A percentile compares a stretch with the other conserved stretches of the same genome.
These are phyloP conservation scores for Chaetothyriales sp. DNA, from an alignment of 2,329 filamentous ascomycete species.

Conservation along the genomic window DNA sequence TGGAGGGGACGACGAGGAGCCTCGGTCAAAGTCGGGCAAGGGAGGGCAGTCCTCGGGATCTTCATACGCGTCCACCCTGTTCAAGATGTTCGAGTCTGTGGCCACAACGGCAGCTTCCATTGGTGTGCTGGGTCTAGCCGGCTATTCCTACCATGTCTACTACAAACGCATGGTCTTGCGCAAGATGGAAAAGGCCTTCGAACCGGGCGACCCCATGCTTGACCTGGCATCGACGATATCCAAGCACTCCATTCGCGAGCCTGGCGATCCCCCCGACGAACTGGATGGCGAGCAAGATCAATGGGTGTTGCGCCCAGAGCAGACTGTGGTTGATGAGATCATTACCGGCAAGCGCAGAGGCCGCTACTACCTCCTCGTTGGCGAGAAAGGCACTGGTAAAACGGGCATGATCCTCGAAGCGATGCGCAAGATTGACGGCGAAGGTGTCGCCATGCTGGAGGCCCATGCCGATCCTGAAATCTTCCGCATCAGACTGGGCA, in stretches of 20 bases:
- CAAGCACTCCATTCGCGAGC: slow-evolving; percentile 9
- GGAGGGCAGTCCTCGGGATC: slow-evolving; percentile 1
- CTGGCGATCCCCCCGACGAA: slow-evolving; percentile 17
- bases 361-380: slow-evolving; percentile 81
- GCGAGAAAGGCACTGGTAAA: slow-evolving; percentile 93
- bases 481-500: slow-evolving; percentile 80
- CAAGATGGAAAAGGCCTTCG: slow-evolving; percentile 87
- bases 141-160: slow-evolving; percentile 61
- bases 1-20: slow-evolving; percentile 2
- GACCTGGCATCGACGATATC: slow-evolving; percentile 47
- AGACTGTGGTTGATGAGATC: slow-evolving; percentile 66
- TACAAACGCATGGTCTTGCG: slow-evolving; percentile 85
- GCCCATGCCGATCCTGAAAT: slow-evolving; percentile 91
- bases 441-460: slow-evolving; percentile 88
- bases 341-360: slow-evolving; percentile 57
- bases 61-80: slow-evolving; percentile 21
- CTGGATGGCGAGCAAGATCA: slow-evolving; percentile 19
- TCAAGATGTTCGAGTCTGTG: slow-evolving; percentile 58
- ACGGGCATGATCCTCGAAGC: slow-evolving; percentile 91
- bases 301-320: slow-evolving; percentile 76
- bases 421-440: slow-evolving; percentile 82
- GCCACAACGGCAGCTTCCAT: slow-evolving; percentile 64
- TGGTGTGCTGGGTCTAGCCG: slow-evolving; percentile 54
- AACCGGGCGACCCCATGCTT: slow-evolving; percentile 77
- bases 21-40: slow-evolving; percentile 4